Percentiles rank a stretch among this genome's conserved stretches.
These are phyloP conservation scores for Zoysia pacifica DNA, from an alignment of 176 grass and related monocot species.

Conservation along the genomic window DNA sequence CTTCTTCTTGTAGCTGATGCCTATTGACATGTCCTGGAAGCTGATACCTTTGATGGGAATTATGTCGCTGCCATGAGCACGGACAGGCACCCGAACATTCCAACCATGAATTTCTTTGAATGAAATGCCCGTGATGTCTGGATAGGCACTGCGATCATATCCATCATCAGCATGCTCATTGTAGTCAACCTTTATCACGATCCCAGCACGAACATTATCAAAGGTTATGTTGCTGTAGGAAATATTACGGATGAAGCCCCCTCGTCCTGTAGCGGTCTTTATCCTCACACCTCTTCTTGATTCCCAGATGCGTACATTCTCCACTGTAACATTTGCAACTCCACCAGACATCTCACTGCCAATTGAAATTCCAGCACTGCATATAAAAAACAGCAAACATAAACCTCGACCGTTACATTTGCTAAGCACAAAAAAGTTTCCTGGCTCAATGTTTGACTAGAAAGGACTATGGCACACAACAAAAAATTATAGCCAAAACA, in stretches of 20 bases:
- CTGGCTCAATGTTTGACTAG: neutral
- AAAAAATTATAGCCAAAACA: slow-evolving; percentile 19
- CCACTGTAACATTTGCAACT: slow-evolving; percentile 72
- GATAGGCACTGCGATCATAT: slow-evolving; percentile 63
- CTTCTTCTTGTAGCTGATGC: slow-evolving; percentile 97
- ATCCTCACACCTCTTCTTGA: slow-evolving; percentile 80
- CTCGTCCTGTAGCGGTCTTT: slow-evolving; percentile 79
- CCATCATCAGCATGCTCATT: slow-evolving; percentile 89
- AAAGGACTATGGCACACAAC: slow-evolving; percentile 7
- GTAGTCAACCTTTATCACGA: slow-evolving; percentile 81
- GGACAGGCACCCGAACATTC: slow-evolving; percentile 88
- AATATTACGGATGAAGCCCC: slow-evolving; percentile 73
- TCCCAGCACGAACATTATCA: slow-evolving; percentile 59
- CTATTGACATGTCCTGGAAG: slow-evolving; percentile 75
- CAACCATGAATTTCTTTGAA: slow-evolving; percentile 70
- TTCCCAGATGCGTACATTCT: slow-evolving; percentile 72
- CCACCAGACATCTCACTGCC: slow-evolving; percentile 97
- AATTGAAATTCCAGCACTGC: slow-evolving; percentile 92
- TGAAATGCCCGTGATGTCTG: slow-evolving; percentile 59
- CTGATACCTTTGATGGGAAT: slow-evolving; percentile 73
- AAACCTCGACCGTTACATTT: slow-evolving; percentile 27
- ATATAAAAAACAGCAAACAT: slow-evolving; percentile 22
- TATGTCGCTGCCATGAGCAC: slow-evolving; percentile 73
- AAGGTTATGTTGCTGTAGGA: slow-evolving; percentile 77
- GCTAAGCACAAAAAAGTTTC: neutral